Evolutionary conservation across 305 asterid genomes (phyloP), one percentile per base, ranked within the genome.

Genomic region (Fraxinus sp.): DNA sequence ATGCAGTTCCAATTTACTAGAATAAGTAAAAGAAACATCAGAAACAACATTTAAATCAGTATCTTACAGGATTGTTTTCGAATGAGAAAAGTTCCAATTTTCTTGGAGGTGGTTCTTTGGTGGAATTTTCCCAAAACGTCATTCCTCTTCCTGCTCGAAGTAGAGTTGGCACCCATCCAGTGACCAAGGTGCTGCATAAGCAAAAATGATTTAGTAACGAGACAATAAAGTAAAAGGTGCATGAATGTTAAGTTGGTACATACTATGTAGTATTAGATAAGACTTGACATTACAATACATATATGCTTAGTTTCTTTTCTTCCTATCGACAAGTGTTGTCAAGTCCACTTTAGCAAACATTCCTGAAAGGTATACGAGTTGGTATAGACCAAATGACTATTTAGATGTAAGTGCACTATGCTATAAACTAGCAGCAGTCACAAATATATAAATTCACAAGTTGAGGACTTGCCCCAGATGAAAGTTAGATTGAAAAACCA

Each of bases 141-240:
- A 92, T 91, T 85, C 97, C 98, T 83, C 94, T 90, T 86, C 98
- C 98, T 43, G 95, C 96, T 87, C 96, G 91, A 62, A 94, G 93
- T 83, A 94, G 85, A 70, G 98, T 92, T 22, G 98, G 98, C 83
- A 94, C 85, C 98, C 98, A 94, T 79, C 98, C 97, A 3, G 98
- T 90, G 82, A 91, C 64, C 75, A 91, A 55, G 6, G 97, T 92
- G 90, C 96, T 94, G 93, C 87, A 88, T 64, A 75, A 41, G 16
- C 22, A 52, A 68, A 78, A 62, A 86, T 36, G 30, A 80, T 70
- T 71, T 73, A 46, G 77, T 46, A 33, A 39, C 62, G 7, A 20
- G 16, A 49, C 8, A 10, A 75, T 37, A 20, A 75, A 26, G 18
- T 39, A 41, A 75, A 73, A 74, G 78, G 66, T 18, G 66, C 66